A percentile compares a stretch with the other conserved stretches of the same genome.
These are phyloP conservation scores for Cystobasidium ongulense DNA, from an alignment of 768 basidiomycete genomes.

Conservation along the genomic window DNA sequence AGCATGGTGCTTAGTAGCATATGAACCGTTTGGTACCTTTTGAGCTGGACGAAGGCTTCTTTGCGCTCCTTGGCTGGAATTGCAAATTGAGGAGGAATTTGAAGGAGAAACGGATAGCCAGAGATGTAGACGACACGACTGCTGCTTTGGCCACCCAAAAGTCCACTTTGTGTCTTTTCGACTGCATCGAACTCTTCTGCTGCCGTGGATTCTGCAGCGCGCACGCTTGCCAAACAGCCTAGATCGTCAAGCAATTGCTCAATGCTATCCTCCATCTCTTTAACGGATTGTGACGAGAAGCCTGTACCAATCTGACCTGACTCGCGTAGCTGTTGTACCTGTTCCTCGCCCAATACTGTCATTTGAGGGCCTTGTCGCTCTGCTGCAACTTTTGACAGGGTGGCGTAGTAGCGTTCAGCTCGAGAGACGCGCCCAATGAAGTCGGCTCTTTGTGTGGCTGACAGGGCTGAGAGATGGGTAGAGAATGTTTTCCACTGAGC, in stretches of 20 bases:
- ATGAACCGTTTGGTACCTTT: not conserved
- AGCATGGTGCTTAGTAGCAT: slow-evolving; percentile 9
- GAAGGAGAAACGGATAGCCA: slow-evolving; percentile 28
- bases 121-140: slow-evolving; percentile 26
- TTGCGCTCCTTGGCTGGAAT: not conserved
- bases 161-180: not conserved
- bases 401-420: slow-evolving; percentile 3
- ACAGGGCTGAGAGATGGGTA: slow-evolving; percentile 6
- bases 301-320: not conserved
- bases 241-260: slow-evolving; percentile 6
- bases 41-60: slow-evolving; percentile 7
- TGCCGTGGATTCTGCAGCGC: not conserved
- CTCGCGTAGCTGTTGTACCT: not conserved
- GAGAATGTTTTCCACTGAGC: not conserved
- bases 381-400: not conserved
- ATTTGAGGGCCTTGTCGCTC: slow-evolving; percentile 24
- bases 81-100: not conserved
- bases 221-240: not conserved
- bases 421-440: not conserved
- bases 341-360: not conserved
- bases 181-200: slow-evolving; percentile 1
- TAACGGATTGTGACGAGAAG: not conserved
- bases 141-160: slow-evolving; percentile 5
- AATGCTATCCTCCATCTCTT: not conserved
- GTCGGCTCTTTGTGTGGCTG: slow-evolving; percentile 3